A percentile compares a stretch with the other conserved stretches of the same genome.
Conservation (phyloP, 2,329 filamentous ascomycete genomes). For the Pseudogymnoascus sp. region DNA sequence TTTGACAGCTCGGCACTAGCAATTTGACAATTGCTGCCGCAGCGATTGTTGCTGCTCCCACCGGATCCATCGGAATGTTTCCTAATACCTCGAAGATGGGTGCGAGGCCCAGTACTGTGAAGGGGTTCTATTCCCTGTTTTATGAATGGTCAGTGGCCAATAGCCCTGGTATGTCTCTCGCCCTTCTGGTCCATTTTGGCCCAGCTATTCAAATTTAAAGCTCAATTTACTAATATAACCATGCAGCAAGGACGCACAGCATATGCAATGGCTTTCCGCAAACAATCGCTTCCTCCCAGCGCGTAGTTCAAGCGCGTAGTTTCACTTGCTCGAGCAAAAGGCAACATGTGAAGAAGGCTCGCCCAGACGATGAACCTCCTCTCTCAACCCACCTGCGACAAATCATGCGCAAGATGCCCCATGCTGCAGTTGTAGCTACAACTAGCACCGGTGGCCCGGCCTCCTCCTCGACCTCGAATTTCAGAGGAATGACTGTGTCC, state of each 20-base stretch:
- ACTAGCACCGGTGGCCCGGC: slow-evolving; percentile 11
- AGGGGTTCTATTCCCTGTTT: slow-evolving; percentile 3
- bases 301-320: neutral
- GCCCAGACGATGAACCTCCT: slow-evolving; percentile 9
- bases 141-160: slow-evolving; percentile 9
- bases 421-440: slow-evolving; percentile 24
- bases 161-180: neutral
- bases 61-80: neutral
- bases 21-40: slow-evolving; percentile 8
- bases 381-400: slow-evolving; percentile 18
- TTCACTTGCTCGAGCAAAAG: neutral
- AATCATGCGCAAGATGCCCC: slow-evolving; percentile 24
- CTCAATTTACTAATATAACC: neutral
- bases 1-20: slow-evolving; percentile 4
- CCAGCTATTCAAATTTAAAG: neutral
- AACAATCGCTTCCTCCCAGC: neutral
- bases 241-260: neutral
- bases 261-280: neutral
- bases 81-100: neutral
- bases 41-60: neutral
- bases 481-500: slow-evolving; percentile 26
- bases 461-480: neutral
- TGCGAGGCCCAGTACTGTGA: neutral
- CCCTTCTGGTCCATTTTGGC: neutral
- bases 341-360: neutral